Base-by-base conservation (phyloP, 2,329 filamentous ascomycete species). In the Lachnellula cervina region DNA sequence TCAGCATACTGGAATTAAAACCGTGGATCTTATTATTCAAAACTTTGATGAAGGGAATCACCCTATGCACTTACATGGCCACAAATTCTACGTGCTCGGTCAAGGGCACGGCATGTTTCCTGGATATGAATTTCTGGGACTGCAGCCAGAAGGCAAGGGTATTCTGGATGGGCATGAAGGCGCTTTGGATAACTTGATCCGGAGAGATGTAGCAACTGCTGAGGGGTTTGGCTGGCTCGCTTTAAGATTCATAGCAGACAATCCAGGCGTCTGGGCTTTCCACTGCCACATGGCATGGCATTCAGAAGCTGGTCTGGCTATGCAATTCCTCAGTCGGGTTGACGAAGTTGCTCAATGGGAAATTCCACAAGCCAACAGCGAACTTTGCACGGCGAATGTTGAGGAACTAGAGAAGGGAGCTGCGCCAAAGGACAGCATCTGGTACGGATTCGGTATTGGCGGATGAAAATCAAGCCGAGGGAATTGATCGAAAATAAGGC, bases 21-120 rank as follows among this genome's bases (percentile, higher is more conserved):
- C 89, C n/a, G 81, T 92, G 28, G 84, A 92, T 67, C 79, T 93
- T 50, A 72, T 90, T 17, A 74, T 93, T n/a, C 89, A 91, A 75
- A 93, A 91, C 66, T 77, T 83, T 45, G 89, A 93, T 63, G 69
- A 78, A 57, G 75, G 89, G 43, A 84, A 83, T 8, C 88, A 91
- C 64, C 90, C 84, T 0, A 86, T 87, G 74, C 84, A 88, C 70
- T 72, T 95, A 1, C 91, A 94, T 73, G 88, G 88, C 0, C 87
- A 90, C 69, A 76, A 81, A 62, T 90, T 91, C 73, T 88, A 89
- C 70, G 73, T 83, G 17, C 55, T 70, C 2, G 68, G 66, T 4
- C 67, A 69, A 59, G 90, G 90, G 65, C 88, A 91, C 72, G 87
- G 83, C 62, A 80, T 74, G 56, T 77, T 77, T 49, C 75, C 75